These are phyloP conservation scores for Rhodotorula glutinis DNA, from an alignment of 1,284 basidiomycete species.

Conservation along the genomic window DNA sequence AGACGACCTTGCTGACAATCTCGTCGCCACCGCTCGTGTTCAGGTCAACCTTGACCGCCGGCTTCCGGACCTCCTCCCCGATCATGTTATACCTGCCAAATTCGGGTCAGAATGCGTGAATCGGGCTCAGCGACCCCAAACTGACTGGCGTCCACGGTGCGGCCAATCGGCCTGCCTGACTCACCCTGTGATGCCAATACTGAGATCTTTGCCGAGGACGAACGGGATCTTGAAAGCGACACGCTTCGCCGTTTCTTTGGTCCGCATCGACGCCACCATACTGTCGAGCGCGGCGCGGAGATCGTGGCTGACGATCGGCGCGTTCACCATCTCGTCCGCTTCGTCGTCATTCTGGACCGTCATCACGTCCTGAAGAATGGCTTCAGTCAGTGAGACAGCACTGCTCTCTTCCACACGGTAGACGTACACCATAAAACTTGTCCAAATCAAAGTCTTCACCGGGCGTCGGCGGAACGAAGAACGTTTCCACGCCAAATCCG, in stretches of 20 bases:
- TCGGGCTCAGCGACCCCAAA: no score
- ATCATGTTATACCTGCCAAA: conserved; percentile 71
- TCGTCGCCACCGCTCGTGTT: conserved; percentile 72
- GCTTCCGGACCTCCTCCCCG: conserved; percentile 75
- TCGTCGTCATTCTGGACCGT: conserved; percentile 35
- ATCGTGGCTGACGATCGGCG: conserved; percentile 27
- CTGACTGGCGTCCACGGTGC: no score
- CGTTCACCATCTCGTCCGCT: conserved; percentile 10
- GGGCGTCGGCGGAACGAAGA: conserved; percentile 68
- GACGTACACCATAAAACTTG: conserved; percentile 77
- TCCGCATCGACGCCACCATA: conserved; percentile 45
- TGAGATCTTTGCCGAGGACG: conserved; percentile 71
- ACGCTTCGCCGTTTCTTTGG: conserved; percentile 75
- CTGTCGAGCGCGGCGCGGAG: conserved; percentile 38
- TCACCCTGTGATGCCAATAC: conserved; percentile 87
- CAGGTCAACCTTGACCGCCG: conserved; percentile 75
- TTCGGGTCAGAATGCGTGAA: conserved; percentile 55
- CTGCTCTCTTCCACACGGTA: no score
- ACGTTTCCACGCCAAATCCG: conserved; percentile 81
- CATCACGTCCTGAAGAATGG: conserved; percentile 14
- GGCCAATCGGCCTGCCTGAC: no score
- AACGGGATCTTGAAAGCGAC: conserved; percentile 78
- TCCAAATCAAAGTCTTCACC: conserved; percentile 68
- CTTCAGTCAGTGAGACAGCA: background rate
- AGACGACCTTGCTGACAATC: conserved; percentile 64